Percentiles rank a stretch among this genome's conserved stretches.
phyloP scores from a whole-genome alignment of 768 basidiomycete species.

The Lentinula aciculospora region DNA sequence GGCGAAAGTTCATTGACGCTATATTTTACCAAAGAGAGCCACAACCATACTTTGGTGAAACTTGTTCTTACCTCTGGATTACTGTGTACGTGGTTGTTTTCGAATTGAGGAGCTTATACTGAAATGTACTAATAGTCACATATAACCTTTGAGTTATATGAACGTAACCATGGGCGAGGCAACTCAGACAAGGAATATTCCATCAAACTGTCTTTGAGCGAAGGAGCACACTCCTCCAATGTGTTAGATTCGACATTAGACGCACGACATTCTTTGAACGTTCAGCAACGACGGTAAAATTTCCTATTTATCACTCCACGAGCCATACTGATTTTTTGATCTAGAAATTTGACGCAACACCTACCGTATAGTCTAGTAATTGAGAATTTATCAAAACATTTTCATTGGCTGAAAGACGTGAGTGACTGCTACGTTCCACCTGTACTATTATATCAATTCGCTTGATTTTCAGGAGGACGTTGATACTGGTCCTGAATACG shows the following conservation, averaged over 20 bases:
- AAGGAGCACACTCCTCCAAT: conserved; percentile 96
- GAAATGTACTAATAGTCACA: conserved; percentile 53
- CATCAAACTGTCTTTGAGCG: conserved; percentile 86
- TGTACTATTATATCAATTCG: neutral
- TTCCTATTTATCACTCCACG: neutral
- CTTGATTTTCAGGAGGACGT: neutral
- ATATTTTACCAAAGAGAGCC: conserved; percentile 97
- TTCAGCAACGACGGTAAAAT: conserved; percentile 76
- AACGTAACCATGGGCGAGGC: conserved; percentile 79
- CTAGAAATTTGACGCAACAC: conserved; percentile 81
- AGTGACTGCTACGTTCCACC: conserved; percentile 14
- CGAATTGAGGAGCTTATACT: conserved; percentile 6
- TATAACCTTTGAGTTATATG: conserved; percentile 91
- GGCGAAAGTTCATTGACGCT: conserved; percentile 77
- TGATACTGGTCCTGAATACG: conserved; percentile 3
- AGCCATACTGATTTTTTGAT: conserved; percentile 5
- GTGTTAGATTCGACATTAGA: conserved; percentile 94
- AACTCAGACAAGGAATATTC: conserved; percentile 97
- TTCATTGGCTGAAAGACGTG: conserved; percentile 61
- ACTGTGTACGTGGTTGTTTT: conserved; percentile 54
- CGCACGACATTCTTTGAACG: conserved; percentile 92
- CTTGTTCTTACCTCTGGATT: conserved; percentile 89
- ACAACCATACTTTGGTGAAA: conserved; percentile 91
- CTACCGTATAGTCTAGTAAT: conserved; percentile 82
- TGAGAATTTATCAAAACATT: conserved; percentile 85